Conservation (phyloP, 257 asterid species). For the Nicotiana otophora region DNA sequence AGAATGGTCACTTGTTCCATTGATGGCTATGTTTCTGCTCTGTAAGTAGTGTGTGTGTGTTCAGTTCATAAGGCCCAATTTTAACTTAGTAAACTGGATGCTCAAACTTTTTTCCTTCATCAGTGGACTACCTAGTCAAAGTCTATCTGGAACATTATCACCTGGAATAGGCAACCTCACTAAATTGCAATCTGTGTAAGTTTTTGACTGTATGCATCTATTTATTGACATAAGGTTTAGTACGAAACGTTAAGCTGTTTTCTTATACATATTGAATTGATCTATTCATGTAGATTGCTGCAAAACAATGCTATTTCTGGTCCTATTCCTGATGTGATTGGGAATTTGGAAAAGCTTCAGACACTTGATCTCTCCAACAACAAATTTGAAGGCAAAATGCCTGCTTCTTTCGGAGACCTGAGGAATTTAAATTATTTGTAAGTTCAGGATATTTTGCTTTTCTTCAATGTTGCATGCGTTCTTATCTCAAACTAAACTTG, state of each 20-base stretch:
- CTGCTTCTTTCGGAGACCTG: constrained; percentile 63
- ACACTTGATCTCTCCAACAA: constrained; percentile 87
- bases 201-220: background rate
- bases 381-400: constrained; percentile 61
- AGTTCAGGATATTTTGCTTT: constrained; percentile 28
- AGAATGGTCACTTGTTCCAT: constrained; percentile 79
- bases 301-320: constrained; percentile 89
- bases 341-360: constrained; percentile 69
- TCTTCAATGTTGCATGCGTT: background rate
- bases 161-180: constrained; percentile 84
- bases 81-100: background rate
- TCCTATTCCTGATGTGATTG: constrained; percentile 64
- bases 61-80: background rate
- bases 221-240: background rate
- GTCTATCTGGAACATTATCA: constrained; percentile 81
- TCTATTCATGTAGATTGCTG: constrained; percentile 53
- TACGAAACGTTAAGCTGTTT: background rate
- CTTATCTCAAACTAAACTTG: background rate
- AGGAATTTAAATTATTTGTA: constrained; percentile 76
- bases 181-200: constrained; percentile 84
- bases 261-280: background rate
- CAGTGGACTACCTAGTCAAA: constrained; percentile 79
- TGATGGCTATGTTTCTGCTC: constrained; percentile 79
- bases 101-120: constrained; percentile 10
- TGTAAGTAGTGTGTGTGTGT: constrained; percentile 46